Evolutionary conservation across 192 early-diverging fungal genomes (phyloP), one percentile per base, ranked within the genome.

Genomic region (Coemansia sp.): DNA sequence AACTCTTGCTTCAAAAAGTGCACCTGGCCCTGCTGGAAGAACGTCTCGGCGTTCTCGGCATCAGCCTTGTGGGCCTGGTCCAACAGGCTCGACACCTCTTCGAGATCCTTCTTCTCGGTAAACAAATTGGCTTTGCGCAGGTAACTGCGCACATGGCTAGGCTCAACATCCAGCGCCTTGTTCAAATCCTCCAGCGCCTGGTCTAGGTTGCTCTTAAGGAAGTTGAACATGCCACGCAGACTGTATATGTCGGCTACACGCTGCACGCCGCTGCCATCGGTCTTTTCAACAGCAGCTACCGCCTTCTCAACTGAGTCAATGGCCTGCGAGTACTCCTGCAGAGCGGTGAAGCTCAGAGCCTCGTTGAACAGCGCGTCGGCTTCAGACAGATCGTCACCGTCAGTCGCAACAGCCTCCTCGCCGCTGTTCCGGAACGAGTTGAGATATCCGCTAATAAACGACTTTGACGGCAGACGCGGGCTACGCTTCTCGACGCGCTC

Each of bases 371-470:
- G 60, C 50, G 71, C 38, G 53, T 75, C 79, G 3, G 71, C 85
- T 50, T 81, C 67, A 17, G 60, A 47, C 47, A 76, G 55, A 29
- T 66, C 25, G 43, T 58, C 60, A 21, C 62, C 77, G 0, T 66
- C 82, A 4, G 47, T 60, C 1, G 71, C 66, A 0, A 25, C 59
- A 3, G 73, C 76, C 47, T 57, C 59, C 47, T 66, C 73, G 39
- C 73, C 73, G 49, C 38, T 57, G 65, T 75, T 76, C 23, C 87
- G 79, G 84, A 96, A 98, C 11, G 96, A 94, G 69, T 98, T 95
- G 70, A 99, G 85, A 75, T 96, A 99, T 4, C 93, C 93, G 29
- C 83, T 84, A 69, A 97, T 91, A 72, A 96, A 98, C 37, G 93
- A 94, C 70, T 85, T 83, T 6, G 93, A 95, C n/a, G 96, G 97